Evolutionary conservation across 148 eudicot species (phyloP).

Genomic region (Camellia lanceoleosa): DNA sequence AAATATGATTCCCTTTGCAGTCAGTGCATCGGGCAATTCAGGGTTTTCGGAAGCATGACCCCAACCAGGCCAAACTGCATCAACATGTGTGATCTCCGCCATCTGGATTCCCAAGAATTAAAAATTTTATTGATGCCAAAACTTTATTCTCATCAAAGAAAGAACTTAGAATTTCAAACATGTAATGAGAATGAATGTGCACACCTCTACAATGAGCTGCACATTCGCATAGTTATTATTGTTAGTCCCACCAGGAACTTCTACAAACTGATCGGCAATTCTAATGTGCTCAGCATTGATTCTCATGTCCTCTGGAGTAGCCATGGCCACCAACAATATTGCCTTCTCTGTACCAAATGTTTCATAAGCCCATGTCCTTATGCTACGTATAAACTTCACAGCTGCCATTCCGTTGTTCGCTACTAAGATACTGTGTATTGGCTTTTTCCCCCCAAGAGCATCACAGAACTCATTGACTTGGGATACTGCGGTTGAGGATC

Average conservation of each 20-base stretch:
- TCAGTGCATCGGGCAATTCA: slow-evolving; percentile 78
- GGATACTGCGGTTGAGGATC: slow-evolving; percentile 38
- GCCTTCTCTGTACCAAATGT: slow-evolving; percentile 91
- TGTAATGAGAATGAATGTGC: neutral
- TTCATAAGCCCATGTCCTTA: slow-evolving; percentile 86
- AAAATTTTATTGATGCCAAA: neutral
- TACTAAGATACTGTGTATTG: slow-evolving; percentile 78
- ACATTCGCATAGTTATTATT: slow-evolving; percentile 92
- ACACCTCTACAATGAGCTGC: slow-evolving; percentile 87
- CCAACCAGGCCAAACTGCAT: slow-evolving; percentile 99
- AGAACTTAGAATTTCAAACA: neutral
- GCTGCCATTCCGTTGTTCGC: slow-evolving; percentile 98
- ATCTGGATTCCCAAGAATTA: slow-evolving; percentile 36
- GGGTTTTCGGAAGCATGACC: slow-evolving; percentile 97
- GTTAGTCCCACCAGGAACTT: slow-evolving; percentile 94
- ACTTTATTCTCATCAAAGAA: no score
- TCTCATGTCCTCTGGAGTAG: slow-evolving; percentile 93
- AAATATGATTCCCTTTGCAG: slow-evolving; percentile 71
- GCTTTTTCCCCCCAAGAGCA: slow-evolving; percentile 70
- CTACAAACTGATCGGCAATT: slow-evolving; percentile 90
- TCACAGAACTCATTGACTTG: slow-evolving; percentile 66
- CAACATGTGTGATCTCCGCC: slow-evolving; percentile 84
- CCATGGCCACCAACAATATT: slow-evolving; percentile 85
- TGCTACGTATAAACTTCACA: slow-evolving; percentile 82
- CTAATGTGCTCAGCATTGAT: slow-evolving; percentile 91